Conservation (phyloP, 306 rosid genomes). For the Boehmeria nivea region DNA sequence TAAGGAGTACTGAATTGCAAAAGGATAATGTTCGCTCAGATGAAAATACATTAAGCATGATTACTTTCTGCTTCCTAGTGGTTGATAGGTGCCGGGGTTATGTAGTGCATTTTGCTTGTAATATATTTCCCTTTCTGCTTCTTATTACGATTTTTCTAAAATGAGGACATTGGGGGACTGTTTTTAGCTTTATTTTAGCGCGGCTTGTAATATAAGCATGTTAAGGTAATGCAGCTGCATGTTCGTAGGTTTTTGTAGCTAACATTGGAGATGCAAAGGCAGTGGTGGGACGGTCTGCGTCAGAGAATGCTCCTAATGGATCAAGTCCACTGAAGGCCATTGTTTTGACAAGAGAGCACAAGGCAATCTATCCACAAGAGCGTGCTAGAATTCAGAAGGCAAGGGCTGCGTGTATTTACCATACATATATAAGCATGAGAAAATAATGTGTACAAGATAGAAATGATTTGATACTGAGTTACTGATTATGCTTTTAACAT, state of each 20-base stretch:
- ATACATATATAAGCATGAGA: too few relatives aligned
- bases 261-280: slow-evolving; percentile 92
- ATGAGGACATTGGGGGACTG: background rate
- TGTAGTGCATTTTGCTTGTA: too few relatives aligned
- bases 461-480: too few relatives aligned
- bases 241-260: slow-evolving; percentile 66
- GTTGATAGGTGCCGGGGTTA: too few relatives aligned
- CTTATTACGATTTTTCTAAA: background rate
- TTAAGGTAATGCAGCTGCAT: slow-evolving; percentile 10
- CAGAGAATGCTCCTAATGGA: slow-evolving; percentile 37
- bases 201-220: background rate
- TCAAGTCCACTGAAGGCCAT: slow-evolving; percentile 58
- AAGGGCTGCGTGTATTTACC: slow-evolving; percentile 15
- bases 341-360: slow-evolving; percentile 87
- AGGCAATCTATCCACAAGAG: slow-evolving; percentile 82
- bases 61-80: too few relatives aligned
- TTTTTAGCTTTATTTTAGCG: background rate
- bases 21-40: too few relatives aligned
- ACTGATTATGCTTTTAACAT: background rate
- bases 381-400: slow-evolving; percentile 90
- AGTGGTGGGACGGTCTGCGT: slow-evolving; percentile 59
- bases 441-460: too few relatives aligned
- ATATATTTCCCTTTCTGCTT: background rate
- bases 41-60: too few relatives aligned
- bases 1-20: background rate